Evolutionary conservation across 2,329 filamentous ascomycete genomes (phyloP).

Genomic region (Cercospora canescens): DNA sequence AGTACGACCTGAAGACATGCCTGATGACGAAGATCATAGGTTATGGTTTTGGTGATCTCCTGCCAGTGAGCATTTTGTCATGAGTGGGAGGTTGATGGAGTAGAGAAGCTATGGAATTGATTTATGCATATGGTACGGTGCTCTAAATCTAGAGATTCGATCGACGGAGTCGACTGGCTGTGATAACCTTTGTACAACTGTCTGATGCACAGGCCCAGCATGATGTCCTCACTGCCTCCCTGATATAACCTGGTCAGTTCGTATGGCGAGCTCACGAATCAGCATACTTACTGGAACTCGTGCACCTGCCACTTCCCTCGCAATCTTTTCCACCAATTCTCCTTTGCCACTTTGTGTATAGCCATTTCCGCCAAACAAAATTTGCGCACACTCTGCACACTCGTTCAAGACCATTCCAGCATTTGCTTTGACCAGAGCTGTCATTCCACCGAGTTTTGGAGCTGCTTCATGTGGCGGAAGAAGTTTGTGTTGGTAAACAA

Average conservation of each 20-base stretch:
- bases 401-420: conserved; percentile 69
- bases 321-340: conserved; percentile 66
- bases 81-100: not conserved
- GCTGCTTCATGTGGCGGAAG: conserved; percentile 59
- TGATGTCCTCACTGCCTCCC: not conserved
- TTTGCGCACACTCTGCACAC: conserved; percentile 65
- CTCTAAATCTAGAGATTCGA: too few relatives aligned
- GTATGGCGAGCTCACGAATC: not conserved
- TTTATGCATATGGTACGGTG: too few relatives aligned
- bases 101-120: too few relatives aligned
- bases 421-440: conserved; percentile 71
- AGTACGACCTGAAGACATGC: not conserved
- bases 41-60: not conserved
- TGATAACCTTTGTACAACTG: not conserved
- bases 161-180: not conserved
- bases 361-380: conserved; percentile 70
- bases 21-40: not conserved
- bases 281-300: conserved; percentile 49
- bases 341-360: conserved; percentile 69
- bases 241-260: not conserved
- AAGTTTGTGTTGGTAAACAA: conserved; percentile 65
- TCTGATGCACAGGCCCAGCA: not conserved
- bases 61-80: not conserved
- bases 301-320: conserved; percentile 11
- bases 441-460: conserved; percentile 66